Conservation (phyloP, 306 rosid species). For the Trifolium pratense region DNA sequence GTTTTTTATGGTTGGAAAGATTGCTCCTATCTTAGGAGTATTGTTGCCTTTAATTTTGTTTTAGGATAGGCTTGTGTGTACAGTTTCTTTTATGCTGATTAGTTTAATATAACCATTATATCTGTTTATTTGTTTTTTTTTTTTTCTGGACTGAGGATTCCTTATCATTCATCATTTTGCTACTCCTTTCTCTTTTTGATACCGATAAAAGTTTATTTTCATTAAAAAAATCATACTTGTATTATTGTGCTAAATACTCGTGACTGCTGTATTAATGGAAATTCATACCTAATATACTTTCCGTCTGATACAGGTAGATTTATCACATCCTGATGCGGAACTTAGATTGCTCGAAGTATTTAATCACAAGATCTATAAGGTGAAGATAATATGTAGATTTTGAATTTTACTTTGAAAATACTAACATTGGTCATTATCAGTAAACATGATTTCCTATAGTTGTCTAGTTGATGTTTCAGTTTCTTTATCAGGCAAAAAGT, state of each 20-base stretch:
- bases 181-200: constrained; percentile 6
- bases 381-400: constrained; percentile 22
- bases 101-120: background rate
- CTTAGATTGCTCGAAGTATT: constrained; percentile 91
- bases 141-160: constrained; percentile 1
- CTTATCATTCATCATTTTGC: background rate
- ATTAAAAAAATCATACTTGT: background rate
- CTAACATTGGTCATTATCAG: background rate
- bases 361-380: constrained; percentile 96
- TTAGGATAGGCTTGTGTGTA: background rate
- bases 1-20: background rate
- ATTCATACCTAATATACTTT: background rate
- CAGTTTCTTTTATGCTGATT: background rate
- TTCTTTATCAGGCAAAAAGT: constrained; percentile 7
- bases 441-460: background rate
- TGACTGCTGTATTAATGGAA: background rate
- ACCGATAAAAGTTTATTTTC: background rate
- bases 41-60: background rate
- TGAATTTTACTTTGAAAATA: constrained; percentile 8
- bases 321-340: constrained; percentile 83
- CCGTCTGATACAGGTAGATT: constrained; percentile 72
- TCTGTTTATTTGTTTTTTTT: constrained; percentile 12
- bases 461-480: constrained; percentile 13
- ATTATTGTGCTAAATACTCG: background rate
- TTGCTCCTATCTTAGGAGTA: constrained; percentile 2